Evolutionary conservation across 176 grass and related monocot species (phyloP), one percentile per base, ranked within the genome.

Genomic region (Juncus inflexus): DNA sequence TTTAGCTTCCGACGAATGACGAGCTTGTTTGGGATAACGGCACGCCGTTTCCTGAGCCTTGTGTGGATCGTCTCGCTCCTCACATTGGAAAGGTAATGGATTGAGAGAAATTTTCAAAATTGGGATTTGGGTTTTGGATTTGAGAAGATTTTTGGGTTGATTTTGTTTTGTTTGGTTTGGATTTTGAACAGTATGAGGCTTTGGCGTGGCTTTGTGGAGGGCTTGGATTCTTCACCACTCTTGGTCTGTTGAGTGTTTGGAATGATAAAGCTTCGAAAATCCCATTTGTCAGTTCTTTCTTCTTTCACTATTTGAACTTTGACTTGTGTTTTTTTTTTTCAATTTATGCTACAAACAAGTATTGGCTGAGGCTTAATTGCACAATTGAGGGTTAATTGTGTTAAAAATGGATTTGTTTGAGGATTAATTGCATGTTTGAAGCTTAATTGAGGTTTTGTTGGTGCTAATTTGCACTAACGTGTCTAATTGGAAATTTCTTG

Each of bases 1-100:
- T 72, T 69, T 62, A 99, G 95, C 73, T 99, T 37, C 72, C 85
- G 3, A 42, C 5, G 51, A 60, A 94, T 60, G 83, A 99, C 38
- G 95, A 99, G 72, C 73, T 99, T 42, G 3, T 99, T 4, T 99
- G 95, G 95, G 95, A 99, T 69, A 99, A 99, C 64, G 95, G 95
- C 37, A 99, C 89, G 59, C 78, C 89, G 28, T 94, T 77, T 72
- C 86, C 89, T 7, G 95, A 99, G 62, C 95, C 95, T 45, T 99
- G 95, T 80, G 14, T 99, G 55, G 95, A 99, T 73, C 89, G 95
- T 61, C 70, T 99, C 14, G 89, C 95, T 40, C 95, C 95, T 14
- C 77, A 79, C 65, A 90, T 99, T 63, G 95, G 95, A 62, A 94
- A 94, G 95, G 95, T 99, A 12, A 15, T 3, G 16, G 9, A 47